Evolutionary conservation across 2,329 filamentous ascomycete species (phyloP).

Genomic region (Conoideocrella luteorostrata): DNA sequence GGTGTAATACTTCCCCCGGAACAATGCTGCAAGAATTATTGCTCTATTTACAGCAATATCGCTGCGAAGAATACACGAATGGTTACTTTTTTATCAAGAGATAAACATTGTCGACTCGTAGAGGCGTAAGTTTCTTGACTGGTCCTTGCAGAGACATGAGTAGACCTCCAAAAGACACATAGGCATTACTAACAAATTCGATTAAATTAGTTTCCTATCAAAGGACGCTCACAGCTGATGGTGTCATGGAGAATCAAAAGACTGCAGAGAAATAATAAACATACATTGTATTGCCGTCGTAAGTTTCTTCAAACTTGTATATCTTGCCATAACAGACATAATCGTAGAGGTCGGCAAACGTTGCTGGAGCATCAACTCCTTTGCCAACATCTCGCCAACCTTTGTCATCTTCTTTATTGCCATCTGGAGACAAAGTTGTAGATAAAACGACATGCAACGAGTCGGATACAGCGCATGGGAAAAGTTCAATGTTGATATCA

Average conservation of each 20-base stretch:
- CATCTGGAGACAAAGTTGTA: constrained; percentile 80
- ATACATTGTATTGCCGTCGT: constrained; percentile 76
- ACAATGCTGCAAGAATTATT: no score
- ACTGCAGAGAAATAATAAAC: constrained; percentile 5
- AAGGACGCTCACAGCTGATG: background rate
- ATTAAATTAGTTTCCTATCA: constrained; percentile 5
- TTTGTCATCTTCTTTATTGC: constrained; percentile 66
- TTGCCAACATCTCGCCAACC: constrained; percentile 74
- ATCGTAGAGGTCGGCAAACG: constrained; percentile 72
- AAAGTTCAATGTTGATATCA: constrained; percentile 92
- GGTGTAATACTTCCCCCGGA: no score
- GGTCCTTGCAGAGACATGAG: constrained; percentile 88
- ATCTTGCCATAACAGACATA: constrained; percentile 88
- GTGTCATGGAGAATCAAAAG: constrained; percentile 1
- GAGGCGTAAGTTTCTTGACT: constrained; percentile 86
- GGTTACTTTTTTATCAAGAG: constrained; percentile 77
- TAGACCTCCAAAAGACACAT: constrained; percentile 87
- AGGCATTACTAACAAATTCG: constrained; percentile 64
- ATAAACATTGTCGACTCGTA: constrained; percentile 91
- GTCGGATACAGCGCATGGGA: constrained; percentile 68
- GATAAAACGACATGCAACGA: constrained; percentile 75
- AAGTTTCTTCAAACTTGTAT: constrained; percentile 78
- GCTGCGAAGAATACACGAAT: background rate
- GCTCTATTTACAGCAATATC: no score
- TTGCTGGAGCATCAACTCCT: constrained; percentile 46